Conservation (phyloP, 805 yeast species). For the Saccharomycopsis schoenii region DNA sequence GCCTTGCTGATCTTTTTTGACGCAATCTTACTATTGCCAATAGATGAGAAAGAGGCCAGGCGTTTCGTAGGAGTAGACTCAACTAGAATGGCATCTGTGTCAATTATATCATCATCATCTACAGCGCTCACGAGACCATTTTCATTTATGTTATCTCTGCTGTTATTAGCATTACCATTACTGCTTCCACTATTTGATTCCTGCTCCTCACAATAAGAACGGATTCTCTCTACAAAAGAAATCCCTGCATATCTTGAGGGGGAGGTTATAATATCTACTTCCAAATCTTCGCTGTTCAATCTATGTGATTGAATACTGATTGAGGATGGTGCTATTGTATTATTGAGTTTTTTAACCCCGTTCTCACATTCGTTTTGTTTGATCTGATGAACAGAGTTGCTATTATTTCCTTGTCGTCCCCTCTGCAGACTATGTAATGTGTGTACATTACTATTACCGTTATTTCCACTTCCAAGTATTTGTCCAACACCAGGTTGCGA, state of each 20-base stretch:
- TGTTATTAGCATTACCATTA: no score
- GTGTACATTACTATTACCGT: background rate
- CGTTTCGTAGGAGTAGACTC: background rate
- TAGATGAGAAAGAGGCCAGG: background rate
- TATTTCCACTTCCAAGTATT: background rate
- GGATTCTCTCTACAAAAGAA: background rate
- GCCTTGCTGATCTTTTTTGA: background rate
- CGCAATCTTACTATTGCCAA: background rate
- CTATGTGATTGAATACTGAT: background rate
- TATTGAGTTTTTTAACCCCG: background rate
- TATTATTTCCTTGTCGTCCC: background rate
- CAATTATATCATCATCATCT: background rate
- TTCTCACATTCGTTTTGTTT: background rate
- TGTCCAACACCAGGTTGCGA: background rate
- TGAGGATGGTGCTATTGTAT: background rate
- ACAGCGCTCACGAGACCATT: background rate
- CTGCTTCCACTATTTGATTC: background rate
- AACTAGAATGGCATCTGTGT: background rate
- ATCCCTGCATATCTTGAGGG: background rate
- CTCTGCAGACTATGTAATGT: background rate
- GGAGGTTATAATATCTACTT: background rate
- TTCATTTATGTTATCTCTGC: background rate
- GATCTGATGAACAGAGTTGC: background rate
- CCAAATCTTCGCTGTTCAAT: background rate
- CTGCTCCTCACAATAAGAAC: background rate